Percentiles rank a stretch among this genome's conserved stretches.
phyloP scores from a whole-genome alignment of 2,329 filamentous ascomycete genomes.

The Pyrenochaeta sp. region DNA sequence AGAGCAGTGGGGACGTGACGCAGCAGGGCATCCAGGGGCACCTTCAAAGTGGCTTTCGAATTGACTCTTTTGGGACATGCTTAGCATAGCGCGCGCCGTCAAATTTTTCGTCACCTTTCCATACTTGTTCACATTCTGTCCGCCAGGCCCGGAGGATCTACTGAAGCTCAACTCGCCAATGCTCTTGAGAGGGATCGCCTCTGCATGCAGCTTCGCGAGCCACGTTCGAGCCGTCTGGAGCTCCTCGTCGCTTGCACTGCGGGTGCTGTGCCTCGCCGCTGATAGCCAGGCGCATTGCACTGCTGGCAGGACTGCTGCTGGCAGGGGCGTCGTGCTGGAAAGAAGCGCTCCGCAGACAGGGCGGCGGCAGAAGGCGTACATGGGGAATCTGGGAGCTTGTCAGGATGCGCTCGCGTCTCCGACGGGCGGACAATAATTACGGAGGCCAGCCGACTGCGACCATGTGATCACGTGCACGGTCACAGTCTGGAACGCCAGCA shows the following conservation, averaged over 20 bases:
- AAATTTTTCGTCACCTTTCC: constrained; percentile 21
- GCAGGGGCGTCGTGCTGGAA: constrained; percentile 12
- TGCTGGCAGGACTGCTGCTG: constrained; percentile 8
- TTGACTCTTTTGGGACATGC: constrained; percentile 66
- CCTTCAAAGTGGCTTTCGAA: constrained; percentile 71
- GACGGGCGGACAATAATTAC: neutral
- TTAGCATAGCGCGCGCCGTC: constrained; percentile 31
- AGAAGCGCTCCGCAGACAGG: constrained; percentile 3
- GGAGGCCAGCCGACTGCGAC: constrained; percentile 3
- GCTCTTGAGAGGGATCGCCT: constrained; percentile 61
- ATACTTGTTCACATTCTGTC: constrained; percentile 75
- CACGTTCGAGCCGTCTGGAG: constrained; percentile 61
- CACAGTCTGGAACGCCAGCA: constrained; percentile 3
- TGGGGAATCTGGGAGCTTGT: constrained; percentile 8
- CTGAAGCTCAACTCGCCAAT: constrained; percentile 69
- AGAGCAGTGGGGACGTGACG: constrained; percentile 63
- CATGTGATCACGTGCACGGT: constrained; percentile 11
- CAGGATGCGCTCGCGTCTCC: constrained; percentile 17
- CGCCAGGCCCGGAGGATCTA: constrained; percentile 70
- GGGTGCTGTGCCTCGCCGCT: constrained; percentile 6
- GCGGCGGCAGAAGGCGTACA: constrained; percentile 8
- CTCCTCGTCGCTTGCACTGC: constrained; percentile 35
- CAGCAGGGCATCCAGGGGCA: constrained; percentile 62
- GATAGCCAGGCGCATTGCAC: constrained; percentile 4
- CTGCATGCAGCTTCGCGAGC: constrained; percentile 62